Evolutionary conservation across 1,284 basidiomycete species (phyloP).

Genomic region (Puccinia brachypodii): DNA sequence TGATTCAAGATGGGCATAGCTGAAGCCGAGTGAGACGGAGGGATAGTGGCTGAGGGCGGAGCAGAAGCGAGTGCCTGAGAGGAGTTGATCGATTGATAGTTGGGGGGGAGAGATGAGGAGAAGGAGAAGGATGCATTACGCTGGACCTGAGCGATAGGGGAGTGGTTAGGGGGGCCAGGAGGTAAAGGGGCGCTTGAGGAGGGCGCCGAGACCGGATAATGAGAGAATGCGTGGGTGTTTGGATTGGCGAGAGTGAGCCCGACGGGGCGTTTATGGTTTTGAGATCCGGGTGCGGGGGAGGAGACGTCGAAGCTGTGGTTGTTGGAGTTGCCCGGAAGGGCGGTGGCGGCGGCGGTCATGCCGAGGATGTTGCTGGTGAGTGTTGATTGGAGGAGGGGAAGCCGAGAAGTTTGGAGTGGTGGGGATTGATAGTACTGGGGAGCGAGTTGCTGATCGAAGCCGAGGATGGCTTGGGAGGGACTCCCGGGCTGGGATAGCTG

Average conservation of each 20-base stretch:
- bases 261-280: conserved; percentile 16
- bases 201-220: conserved; percentile 20
- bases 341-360: conserved; percentile 25
- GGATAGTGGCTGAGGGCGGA: conserved; percentile 10
- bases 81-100: conserved; percentile 2
- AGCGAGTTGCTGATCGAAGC: not conserved
- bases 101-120: not conserved
- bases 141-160: conserved; percentile 13
- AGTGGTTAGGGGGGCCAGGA: conserved; percentile 22
- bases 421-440: not conserved
- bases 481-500: not conserved
- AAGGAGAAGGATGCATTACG: conserved; percentile 24
- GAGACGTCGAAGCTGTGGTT: not conserved
- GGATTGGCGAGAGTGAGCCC: conserved; percentile 19
- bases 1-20: conserved; percentile 14
- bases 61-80: conserved; percentile 12
- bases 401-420: not conserved
- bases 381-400: not conserved
- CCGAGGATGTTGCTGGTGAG: not conserved
- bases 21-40: conserved; percentile 12
- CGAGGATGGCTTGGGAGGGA: not conserved
- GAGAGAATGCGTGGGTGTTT: not conserved
- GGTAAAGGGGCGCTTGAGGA: conserved; percentile 31
- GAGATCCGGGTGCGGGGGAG: conserved; percentile 9
- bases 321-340: conserved; percentile 11